Base-by-base conservation (phyloP, 495 filamentous ascomycete species). In the Podospora pseudoanserina region DNA sequence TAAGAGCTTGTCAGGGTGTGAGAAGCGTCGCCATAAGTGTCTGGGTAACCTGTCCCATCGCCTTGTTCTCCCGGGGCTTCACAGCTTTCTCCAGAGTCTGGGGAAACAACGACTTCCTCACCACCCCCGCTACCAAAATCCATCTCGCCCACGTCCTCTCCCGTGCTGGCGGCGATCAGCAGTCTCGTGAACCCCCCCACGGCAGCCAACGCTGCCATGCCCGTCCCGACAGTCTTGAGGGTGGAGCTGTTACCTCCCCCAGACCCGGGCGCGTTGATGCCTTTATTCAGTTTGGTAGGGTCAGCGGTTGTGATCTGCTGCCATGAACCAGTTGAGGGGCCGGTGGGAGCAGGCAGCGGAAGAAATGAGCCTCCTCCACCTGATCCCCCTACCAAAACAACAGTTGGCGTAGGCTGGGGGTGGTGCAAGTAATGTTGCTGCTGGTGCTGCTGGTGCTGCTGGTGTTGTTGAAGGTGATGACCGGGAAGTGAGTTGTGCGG, bases 61-160 rank as follows among this genome's bases (percentile, higher is more conserved):
- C 16, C 59, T 28, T 30, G 16, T 28, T 60, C n/a, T 28, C 27
- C 58, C 27, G 7, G n/a, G 20, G 5, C 54, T n/a, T 19, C 55
- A 20, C 15, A 20, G 4, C 55, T 11, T 20, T 58, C 23, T n/a
- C 55, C 55, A 20, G n/a, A 19, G 13, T 6, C 55, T 18, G 32
- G 27, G 23, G 23, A 23, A 23, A 23, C 60, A 63, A 6, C 61
- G 34, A 6, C 15, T 16, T 44, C 30, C 49, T 44, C 61, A 6
- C 32, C 34, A 34, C 32, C 61, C 18, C 61, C 61, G 34, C 61
- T 60, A 1, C 23, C 60, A 26, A 28, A 27, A 20, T n/a, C 18
- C 19, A 61, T 26, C 16, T 61, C 59, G 27, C 59, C 61, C 5
- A 63, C 32, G 32, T 63, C 61, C 32, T 63, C 61, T 16, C 61